Evolutionary conservation across 2,329 filamentous ascomycete species (phyloP), one percentile per base, ranked within the genome.

Genomic region (Paracoccidioides lutzii): DNA sequence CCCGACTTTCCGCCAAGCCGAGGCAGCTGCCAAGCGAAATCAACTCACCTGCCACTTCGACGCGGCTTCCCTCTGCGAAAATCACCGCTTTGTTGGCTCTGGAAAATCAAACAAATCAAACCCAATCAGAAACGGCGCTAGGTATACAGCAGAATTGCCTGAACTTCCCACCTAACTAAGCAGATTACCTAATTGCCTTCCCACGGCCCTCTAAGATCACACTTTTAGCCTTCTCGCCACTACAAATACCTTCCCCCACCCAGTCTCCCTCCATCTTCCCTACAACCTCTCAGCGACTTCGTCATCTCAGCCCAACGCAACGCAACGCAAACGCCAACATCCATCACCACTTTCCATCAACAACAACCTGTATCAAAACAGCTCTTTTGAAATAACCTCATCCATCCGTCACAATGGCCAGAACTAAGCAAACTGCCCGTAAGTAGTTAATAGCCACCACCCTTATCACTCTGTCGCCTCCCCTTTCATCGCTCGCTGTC

Each of bases 371-470:
- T 2, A 22, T 22, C 22, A 22, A 22, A 61, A 56, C 59, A 63
- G 64, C 55, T 59, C 64, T 65, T 68, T 57, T 60, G 57, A 63
- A 62, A 59, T 57, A 52, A 51, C 55, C 62, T 60, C 66, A 67
- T 59, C 63, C 53, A 57, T 58, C 58, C 60, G 59, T 54, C 60
- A 67, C 62, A 69, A 77, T 77, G 75, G 75, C 75, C 68, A 70
- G 75, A 66, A 77, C 75, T 59, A 77, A 77, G 74, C 75, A 77
- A 69, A 77, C 75, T 68, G 75, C 75, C 66, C 74, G 75, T 75
- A 72, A 73, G 74, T 75, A 15, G 22, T 49, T 49, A 48, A 8
- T n/a, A 58, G 59, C 57, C 15, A 12, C 4, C 35, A 38, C 40
- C 15, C 4, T 41, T 28, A 62, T 59, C 58, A 66, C 57, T 59